These are phyloP conservation scores for Sugiyamaella marilandica DNA, from an alignment of 805 yeast species.

Conservation along the genomic window DNA sequence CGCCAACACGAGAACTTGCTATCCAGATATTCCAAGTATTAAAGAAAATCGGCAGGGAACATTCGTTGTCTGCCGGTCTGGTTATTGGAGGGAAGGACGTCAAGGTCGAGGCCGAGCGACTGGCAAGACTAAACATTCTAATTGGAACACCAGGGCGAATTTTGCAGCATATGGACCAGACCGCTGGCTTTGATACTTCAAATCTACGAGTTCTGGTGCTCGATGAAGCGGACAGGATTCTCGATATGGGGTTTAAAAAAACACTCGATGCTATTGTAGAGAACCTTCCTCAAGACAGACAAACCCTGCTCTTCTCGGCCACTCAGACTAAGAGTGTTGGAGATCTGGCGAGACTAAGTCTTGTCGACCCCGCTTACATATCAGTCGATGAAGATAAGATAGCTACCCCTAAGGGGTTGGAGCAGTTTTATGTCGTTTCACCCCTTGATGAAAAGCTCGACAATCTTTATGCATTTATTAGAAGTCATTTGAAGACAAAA, in stretches of 20 bases:
- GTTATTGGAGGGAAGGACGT: slow-evolving; percentile 94
- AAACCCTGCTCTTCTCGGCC: slow-evolving; percentile 81
- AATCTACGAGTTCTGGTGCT: slow-evolving; percentile 74
- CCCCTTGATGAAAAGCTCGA: slow-evolving; percentile 79
- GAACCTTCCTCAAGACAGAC: slow-evolving; percentile 75
- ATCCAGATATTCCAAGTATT: slow-evolving; percentile 86
- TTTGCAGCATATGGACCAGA: slow-evolving; percentile 85
- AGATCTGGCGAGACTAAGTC: slow-evolving; percentile 76
- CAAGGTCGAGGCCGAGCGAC: slow-evolving; percentile 72
- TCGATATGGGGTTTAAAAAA: slow-evolving; percentile 89
- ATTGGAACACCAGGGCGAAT: slow-evolving; percentile 92
- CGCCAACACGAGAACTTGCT: slow-evolving; percentile 90
- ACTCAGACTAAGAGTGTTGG: slow-evolving; percentile 80
- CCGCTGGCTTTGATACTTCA: slow-evolving; percentile 69
- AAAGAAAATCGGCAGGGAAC: slow-evolving; percentile 70
- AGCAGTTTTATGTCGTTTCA: slow-evolving; percentile 73
- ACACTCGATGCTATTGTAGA: slow-evolving; percentile 75
- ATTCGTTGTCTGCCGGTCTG: slow-evolving; percentile 78
- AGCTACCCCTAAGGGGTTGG: slow-evolving; percentile 77
- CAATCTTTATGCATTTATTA: slow-evolving; percentile 77
- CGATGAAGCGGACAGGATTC: slow-evolving; percentile 89
- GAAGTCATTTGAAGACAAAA: slow-evolving; percentile 74
- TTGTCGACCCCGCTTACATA: slow-evolving; percentile 58
- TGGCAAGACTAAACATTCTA: slow-evolving; percentile 70
- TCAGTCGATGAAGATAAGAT: slow-evolving; percentile 39